Evolutionary conservation across 2,329 filamentous ascomycete genomes (phyloP).

Genomic region (Myriosclerotinia scirpicola): DNA sequence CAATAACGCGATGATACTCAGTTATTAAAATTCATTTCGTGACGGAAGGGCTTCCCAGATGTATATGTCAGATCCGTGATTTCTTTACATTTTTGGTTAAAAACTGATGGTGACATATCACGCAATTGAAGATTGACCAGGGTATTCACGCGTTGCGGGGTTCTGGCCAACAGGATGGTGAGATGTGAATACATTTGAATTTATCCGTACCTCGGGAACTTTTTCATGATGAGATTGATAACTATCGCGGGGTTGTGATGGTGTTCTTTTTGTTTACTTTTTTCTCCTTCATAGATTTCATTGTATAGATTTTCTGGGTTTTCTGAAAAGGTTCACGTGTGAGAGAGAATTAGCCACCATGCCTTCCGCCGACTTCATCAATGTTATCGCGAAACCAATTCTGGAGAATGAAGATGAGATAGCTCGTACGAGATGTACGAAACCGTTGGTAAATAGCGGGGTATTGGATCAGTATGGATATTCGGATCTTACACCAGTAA

Average conservation of each 20-base stretch:
- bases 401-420: constrained; percentile 13
- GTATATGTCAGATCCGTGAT: background rate
- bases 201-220: constrained; percentile 11
- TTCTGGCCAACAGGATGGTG: constrained; percentile 6
- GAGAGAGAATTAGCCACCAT: background rate
- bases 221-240: background rate
- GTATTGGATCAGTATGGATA: constrained; percentile 31
- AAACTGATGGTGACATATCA: constrained; percentile 19
- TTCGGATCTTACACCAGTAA: constrained; percentile 31
- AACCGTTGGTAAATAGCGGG: constrained; percentile 24
- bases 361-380: constrained; percentile 14
- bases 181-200: background rate
- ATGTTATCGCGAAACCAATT: background rate
- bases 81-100: background rate
- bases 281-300: background rate
- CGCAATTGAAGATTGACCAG: constrained; percentile 12
- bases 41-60: background rate
- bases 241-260: background rate
- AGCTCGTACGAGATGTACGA: constrained; percentile 21
- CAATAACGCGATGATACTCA: background rate
- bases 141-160: constrained; percentile 2
- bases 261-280: background rate
- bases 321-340: background rate
- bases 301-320: background rate
- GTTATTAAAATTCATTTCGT: background rate